Base-by-base conservation (phyloP, 805 yeast species). In the Tetrapisispora namnaoensis region DNA sequence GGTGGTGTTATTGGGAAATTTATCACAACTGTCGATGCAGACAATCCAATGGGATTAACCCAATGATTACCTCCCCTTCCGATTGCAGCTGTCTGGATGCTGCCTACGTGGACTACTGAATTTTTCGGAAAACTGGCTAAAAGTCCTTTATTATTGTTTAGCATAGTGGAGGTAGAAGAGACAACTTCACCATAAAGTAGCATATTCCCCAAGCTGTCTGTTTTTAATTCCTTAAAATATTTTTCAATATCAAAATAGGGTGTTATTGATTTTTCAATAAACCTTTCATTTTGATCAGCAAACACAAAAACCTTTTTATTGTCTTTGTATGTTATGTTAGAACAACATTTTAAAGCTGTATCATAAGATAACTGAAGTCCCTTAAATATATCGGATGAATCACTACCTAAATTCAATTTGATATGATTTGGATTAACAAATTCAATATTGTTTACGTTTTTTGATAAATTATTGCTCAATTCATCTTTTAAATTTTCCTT, bases 21-120 rank as follows among this genome's bases (percentile, higher is more conserved):
- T 51, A 86, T 63, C 11, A 87, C 77, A 1, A 80, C 75, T 0
- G 96, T 87, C 7, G 81, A 77, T 0, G 98, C 95, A 65, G 88
- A 68, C 1, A 89, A 95, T 11, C 99, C 99, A 22, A 77, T 74
- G 3, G 99, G 99, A 55, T 87, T 90, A 22, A 93, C 83, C 99
- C 99, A 93, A 2, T 80, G 82, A 55, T 93, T 93, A 1, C 93
- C 95, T 16, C 97, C 95, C 49, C 99, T 78, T 2, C 99, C 99
- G 44, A 91, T 74, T 1, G 99, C 99, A 0, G 88, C 77, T 1
- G 87, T 82, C 65, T 93, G 99, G 3, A 84, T 78, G 1, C 90
- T 82, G 0, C 95, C 96, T 3, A 81, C 74, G 48, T 60, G 64
- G 8, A 65, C 51, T 40, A 55, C 48, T 0, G 66, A 50, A 37